Conservation (phyloP, 805 yeast species). For the Metschnikowia sp. region DNA sequence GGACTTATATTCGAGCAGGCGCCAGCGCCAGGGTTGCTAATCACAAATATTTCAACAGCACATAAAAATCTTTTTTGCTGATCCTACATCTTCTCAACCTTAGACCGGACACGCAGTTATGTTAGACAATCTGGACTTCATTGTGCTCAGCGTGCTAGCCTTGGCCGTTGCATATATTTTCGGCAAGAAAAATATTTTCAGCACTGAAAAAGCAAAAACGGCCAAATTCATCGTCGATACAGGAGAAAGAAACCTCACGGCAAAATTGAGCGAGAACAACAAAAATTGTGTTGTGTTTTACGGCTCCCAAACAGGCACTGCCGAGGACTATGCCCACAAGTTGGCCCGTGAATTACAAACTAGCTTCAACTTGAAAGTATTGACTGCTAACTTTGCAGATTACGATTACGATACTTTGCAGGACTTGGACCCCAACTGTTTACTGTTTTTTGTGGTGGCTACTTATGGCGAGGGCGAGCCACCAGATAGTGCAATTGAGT, state of each 20-base stretch:
- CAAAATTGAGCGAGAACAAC: conserved; percentile 53
- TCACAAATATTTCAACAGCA: too few species aligned
- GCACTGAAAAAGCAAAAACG: conserved; percentile 29
- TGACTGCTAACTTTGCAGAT: conserved; percentile 86
- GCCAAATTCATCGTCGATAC: conserved; percentile 34
- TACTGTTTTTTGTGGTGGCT: conserved; percentile 68
- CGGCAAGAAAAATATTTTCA: conserved; percentile 53
- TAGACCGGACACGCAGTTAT: conserved; percentile 28
- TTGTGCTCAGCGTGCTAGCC: conserved; percentile 63
- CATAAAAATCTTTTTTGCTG: too few species aligned
- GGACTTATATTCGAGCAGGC: too few species aligned
- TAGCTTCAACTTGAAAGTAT: conserved; percentile 73
- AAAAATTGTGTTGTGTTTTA: conserved; percentile 79
- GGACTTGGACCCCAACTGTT: conserved; percentile 55
- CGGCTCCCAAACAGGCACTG: conserved; percentile 98
- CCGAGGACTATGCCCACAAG: conserved; percentile 93
- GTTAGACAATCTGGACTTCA: conserved; percentile 68
- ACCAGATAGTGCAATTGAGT: conserved; percentile 84
- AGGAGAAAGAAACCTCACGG: conserved; percentile 52
- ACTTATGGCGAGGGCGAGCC: conserved; percentile 99
- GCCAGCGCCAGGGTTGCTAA: too few species aligned
- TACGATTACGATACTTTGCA: conserved; percentile 79
- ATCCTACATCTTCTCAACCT: too few species aligned
- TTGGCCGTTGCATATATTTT: conserved; percentile 65
- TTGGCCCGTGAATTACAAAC: conserved; percentile 84